Percentiles rank a stretch among this genome's conserved stretches.
Conservation (phyloP, 192 early-diverging fungal species). For the Diversispora epigaea region DNA sequence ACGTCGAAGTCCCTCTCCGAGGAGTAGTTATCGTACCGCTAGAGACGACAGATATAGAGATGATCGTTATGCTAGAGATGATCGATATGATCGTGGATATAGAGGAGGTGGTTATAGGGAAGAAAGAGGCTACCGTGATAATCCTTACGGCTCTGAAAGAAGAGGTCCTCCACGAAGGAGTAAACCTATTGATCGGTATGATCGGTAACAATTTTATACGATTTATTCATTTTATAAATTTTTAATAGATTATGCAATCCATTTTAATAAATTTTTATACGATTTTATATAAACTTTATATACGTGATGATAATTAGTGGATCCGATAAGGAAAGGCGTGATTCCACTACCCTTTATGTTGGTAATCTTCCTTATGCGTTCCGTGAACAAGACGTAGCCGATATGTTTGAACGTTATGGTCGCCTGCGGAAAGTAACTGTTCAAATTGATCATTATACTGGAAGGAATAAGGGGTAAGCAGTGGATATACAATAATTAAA, state of each 20-base stretch:
- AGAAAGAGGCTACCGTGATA: constrained; percentile 43
- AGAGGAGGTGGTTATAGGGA: constrained; percentile 43
- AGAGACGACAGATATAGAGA: constrained; percentile 40
- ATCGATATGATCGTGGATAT: constrained; percentile 39
- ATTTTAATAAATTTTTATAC: no score
- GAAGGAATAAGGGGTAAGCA: constrained; percentile 76
- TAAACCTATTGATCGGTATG: constrained; percentile 51
- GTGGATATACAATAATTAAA: constrained; percentile 1
- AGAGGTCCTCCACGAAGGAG: constrained; percentile 46
- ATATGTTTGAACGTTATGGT: constrained; percentile 78
- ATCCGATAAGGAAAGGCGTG: constrained; percentile 62
- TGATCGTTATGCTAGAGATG: constrained; percentile 34
- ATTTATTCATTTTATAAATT: constrained; percentile 23
- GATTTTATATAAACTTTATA: constrained; percentile 12
- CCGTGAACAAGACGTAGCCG: constrained; percentile 66
- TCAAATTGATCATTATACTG: constrained; percentile 70
- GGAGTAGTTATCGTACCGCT: constrained; percentile 39
- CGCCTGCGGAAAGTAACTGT: constrained; percentile 63
- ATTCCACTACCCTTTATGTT: constrained; percentile 64
- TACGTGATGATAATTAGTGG: constrained; percentile 53
- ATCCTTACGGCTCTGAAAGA: constrained; percentile 42
- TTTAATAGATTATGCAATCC: no score
- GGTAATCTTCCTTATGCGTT: constrained; percentile 78
- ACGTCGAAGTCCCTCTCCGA: constrained; percentile 42
- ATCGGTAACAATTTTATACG: no score